Evolutionary conservation across 805 yeast genomes (phyloP), one percentile per base, ranked within the genome.

Genomic region (Metschnikowia lochheadii): DNA sequence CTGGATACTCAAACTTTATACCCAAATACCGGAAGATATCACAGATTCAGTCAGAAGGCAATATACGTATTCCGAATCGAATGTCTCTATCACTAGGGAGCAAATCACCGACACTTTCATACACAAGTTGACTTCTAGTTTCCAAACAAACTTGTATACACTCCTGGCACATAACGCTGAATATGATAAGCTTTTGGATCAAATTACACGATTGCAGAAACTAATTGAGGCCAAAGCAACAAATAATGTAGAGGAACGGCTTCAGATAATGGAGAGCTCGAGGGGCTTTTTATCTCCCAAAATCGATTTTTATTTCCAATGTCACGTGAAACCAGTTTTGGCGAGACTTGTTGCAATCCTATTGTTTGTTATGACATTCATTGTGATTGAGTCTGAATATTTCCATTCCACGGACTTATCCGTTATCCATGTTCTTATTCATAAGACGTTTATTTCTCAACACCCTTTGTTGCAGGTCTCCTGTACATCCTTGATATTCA

Each of bases 321-420:
- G 76, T 50, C 72, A 68, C 42, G 42, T 80, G 8, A 62, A 72
- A 6, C 90, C 91, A 0, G 43, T 65, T 6, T 38, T 71, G 0
- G 75, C 77, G 40, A 68, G 81, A n/a, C 18, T 75, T 0, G 53
- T 69, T 17, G 76, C 88, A 0, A 49, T 77, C 0, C 13, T 74
- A 0, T 60, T 84, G 17, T 72, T 72, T 11, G 39, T 60, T 0
- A 58, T 79, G 5, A 80, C 91, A 0, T 63, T 81, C 6, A 61
- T 81, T 2, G 69, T 89, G 3, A 74, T 85, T n/a, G 83, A 86
- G 68, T 84, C 91, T 17, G 96, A 89, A 61, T 68, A 85, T 34
- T 75, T 85, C 49, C 91, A 87, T 63, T 86, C 89, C 3, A 81
- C 91, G 1, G 70, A 62, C 46, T 64, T 82, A 14, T 86, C 92